Evolutionary conservation across 169 alveolate genomes (phyloP).

Genomic region (Cryptosporidium canis): DNA sequence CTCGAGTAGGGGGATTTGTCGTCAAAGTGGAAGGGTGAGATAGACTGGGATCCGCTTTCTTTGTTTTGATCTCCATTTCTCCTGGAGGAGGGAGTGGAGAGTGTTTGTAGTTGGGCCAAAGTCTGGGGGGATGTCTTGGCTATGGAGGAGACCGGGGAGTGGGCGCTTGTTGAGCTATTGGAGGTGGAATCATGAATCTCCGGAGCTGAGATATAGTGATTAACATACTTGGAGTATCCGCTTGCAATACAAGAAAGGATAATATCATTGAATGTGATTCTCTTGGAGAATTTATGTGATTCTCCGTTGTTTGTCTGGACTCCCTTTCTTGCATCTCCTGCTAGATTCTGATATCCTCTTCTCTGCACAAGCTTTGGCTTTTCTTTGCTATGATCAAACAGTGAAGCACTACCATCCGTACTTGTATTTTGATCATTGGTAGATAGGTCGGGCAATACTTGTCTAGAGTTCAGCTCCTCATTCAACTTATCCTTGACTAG

Average conservation of each 20-base stretch:
- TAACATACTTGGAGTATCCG: conserved; percentile 64
- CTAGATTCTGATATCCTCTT: not conserved
- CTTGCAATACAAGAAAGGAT: conserved; percentile 68
- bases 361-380: not conserved
- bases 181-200: not conserved
- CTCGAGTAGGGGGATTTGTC: conserved; percentile 67
- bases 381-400: not conserved
- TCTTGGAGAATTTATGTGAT: conserved; percentile 21
- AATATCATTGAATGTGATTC: conserved; percentile 68
- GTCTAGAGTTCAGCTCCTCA: not conserved
- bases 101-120: not conserved
- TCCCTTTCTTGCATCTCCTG: not conserved
- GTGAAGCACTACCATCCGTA: not conserved
- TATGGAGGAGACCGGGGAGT: conserved; percentile 3
- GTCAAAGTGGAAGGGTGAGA: conserved; percentile 46
- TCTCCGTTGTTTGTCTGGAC: not conserved
- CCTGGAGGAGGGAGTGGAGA: not conserved
- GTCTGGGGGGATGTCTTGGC: not conserved
- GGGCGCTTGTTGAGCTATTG: conserved; percentile 17
- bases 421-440: not conserved
- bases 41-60: not conserved
- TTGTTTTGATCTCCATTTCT: not conserved
- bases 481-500: conserved; percentile 28
- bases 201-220: conserved; percentile 9
- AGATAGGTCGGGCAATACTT: not conserved